Percentiles rank a stretch among this genome's conserved stretches.
Conservation (phyloP, 768 basidiomycete species). For the Multifurca ochricompacta region DNA sequence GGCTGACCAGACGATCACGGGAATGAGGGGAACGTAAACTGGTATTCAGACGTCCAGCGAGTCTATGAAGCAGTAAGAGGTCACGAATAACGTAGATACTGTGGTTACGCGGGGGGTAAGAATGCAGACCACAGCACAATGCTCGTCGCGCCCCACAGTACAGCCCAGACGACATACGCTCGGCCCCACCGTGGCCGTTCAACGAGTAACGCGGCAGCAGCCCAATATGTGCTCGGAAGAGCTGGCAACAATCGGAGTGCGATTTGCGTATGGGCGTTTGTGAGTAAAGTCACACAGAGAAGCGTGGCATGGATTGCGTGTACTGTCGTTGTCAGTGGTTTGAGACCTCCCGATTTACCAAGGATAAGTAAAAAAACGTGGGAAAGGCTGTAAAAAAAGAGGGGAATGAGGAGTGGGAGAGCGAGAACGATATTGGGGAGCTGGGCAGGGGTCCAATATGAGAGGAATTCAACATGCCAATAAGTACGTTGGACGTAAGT, state of each 20-base stretch:
- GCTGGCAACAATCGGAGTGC: constrained; percentile 53
- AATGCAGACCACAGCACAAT: constrained; percentile 77
- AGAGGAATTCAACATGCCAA: constrained; percentile 79
- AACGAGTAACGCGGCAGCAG: constrained; percentile 58
- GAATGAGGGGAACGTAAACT: too few relatives aligned
- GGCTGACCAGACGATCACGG: too few relatives aligned
- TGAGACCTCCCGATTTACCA: not conserved
- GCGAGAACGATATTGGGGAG: constrained; percentile 84
- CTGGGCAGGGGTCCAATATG: constrained; percentile 79
- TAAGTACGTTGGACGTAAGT: constrained; percentile 73
- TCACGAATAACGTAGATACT: not conserved
- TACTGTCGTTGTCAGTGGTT: not conserved
- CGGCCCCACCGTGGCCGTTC: constrained; percentile 41
- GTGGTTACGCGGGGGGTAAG: constrained; percentile 75
- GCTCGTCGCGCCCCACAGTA: constrained; percentile 66
- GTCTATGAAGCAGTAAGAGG: not conserved
- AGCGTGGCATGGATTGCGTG: constrained; percentile 5
- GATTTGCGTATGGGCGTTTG: constrained; percentile 25
- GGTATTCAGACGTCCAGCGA: not conserved
- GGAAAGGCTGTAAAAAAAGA: constrained; percentile 34
- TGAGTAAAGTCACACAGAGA: constrained; percentile 27
- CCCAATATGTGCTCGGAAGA: constrained; percentile 83
- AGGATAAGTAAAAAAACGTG: not conserved
- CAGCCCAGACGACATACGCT: constrained; percentile 70
- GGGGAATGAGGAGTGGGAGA: constrained; percentile 53